Conservation (phyloP, 2,329 filamentous ascomycete genomes). For the Fusarium sp. region DNA sequence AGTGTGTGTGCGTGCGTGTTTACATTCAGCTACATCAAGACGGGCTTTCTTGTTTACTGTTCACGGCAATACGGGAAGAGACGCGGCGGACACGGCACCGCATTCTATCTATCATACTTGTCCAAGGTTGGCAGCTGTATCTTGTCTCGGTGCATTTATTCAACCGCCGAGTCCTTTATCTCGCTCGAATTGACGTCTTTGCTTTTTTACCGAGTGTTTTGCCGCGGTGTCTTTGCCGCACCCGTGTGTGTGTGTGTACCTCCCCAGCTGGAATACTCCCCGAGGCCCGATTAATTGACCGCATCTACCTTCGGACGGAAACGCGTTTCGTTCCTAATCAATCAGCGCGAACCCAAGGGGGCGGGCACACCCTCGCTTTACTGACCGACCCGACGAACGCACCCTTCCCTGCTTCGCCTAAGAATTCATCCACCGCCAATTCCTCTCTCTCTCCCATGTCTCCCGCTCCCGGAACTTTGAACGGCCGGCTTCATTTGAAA, state of each 20-base stretch:
- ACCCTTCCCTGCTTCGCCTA: not conserved
- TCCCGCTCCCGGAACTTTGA: not conserved
- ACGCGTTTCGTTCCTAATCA: not conserved
- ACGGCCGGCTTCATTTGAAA: constrained; percentile 28
- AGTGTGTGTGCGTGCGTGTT: not conserved
- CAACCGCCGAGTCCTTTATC: not conserved
- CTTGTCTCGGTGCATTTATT: not conserved
- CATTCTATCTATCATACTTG: not conserved
- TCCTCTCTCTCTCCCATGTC: not conserved
- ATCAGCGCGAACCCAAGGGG: not conserved
- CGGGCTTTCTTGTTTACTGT: not conserved
- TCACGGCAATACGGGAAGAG: not conserved
- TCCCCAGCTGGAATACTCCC: not conserved
- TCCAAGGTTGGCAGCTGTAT: not conserved
- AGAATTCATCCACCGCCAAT: not conserved
- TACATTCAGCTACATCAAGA: not conserved
- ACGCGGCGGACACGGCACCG: not conserved
- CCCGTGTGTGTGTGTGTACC: not conserved
- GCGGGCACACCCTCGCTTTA: not conserved
- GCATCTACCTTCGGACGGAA: not conserved
- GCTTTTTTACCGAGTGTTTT: not conserved
- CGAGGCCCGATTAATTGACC: not conserved
- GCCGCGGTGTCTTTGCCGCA: not conserved
- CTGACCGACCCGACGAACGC: not conserved
- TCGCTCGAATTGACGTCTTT: not conserved